A percentile compares a stretch with the other conserved stretches of the same genome.
These are phyloP conservation scores for Epichloe hybrida DNA, from an alignment of 2,329 filamentous ascomycete genomes.

Conservation along the genomic window DNA sequence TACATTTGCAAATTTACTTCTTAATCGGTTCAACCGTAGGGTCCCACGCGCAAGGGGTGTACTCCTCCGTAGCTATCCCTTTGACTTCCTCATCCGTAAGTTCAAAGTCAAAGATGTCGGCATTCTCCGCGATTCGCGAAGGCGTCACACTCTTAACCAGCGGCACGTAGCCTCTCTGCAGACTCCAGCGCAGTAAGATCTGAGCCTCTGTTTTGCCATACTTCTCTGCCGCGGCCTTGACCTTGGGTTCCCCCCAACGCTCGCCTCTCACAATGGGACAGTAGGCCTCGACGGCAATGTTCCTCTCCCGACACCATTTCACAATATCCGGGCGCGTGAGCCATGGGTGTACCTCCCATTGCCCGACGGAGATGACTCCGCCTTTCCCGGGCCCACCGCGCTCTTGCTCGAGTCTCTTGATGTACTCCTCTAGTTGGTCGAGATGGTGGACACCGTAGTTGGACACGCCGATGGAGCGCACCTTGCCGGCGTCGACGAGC, in stretches of 20 bases:
- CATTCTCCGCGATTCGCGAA: slow-evolving; percentile 52
- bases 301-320: slow-evolving; percentile 55
- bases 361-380: slow-evolving; percentile 68
- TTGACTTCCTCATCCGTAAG: slow-evolving; percentile 38
- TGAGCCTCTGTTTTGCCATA: slow-evolving; percentile 63
- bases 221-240: slow-evolving; percentile 54
- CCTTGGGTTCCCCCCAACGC: slow-evolving; percentile 55
- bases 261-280: slow-evolving; percentile 50
- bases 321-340: slow-evolving; percentile 66
- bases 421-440: slow-evolving; percentile 44
- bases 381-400: slow-evolving; percentile 49
- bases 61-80: slow-evolving; percentile 35
- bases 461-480: slow-evolving; percentile 49
- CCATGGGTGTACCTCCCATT: slow-evolving; percentile 89
- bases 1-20: slow-evolving; percentile 11
- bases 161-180: slow-evolving; percentile 65
- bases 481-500: slow-evolving; percentile 45
- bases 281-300: slow-evolving; percentile 51
- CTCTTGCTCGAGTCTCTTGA: slow-evolving; percentile 46
- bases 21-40: slow-evolving; percentile 36
- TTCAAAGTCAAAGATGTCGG: slow-evolving; percentile 41
- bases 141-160: slow-evolving; percentile 62
- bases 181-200: slow-evolving; percentile 64
- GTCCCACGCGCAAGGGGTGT: slow-evolving; percentile 43
- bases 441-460: slow-evolving; percentile 53